phyloP scores from a whole-genome alignment of 2,329 filamentous ascomycete species.

The Phoma herbarum region DNA sequence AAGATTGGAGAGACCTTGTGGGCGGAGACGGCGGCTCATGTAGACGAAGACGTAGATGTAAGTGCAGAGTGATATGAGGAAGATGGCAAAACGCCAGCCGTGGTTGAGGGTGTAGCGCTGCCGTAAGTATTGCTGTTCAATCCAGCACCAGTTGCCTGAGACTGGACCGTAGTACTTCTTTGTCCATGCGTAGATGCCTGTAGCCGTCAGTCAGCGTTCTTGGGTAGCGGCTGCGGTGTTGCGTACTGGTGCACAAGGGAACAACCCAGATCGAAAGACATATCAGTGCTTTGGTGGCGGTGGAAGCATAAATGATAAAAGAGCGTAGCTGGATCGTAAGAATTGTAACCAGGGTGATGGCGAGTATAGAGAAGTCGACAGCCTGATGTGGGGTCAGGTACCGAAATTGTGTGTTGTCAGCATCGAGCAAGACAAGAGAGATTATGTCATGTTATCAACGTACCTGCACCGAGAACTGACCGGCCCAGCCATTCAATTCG shows the following conservation, averaged over 20 bases:
- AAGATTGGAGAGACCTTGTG: constrained; percentile 14
- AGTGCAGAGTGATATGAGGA: constrained; percentile 52
- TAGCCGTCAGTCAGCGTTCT: neutral
- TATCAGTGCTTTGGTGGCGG: constrained; percentile 42
- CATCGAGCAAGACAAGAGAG: neutral
- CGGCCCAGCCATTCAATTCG: constrained; percentile 56
- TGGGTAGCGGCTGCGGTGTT: neutral
- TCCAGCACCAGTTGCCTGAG: constrained; percentile 62
- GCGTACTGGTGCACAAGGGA: constrained; percentile 50
- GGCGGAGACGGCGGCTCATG: constrained; percentile 31
- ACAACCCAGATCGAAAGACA: constrained; percentile 55
- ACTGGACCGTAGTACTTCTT: constrained; percentile 44
- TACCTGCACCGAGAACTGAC: constrained; percentile 58
- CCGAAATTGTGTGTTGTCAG: neutral
- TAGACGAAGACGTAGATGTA: constrained; percentile 56
- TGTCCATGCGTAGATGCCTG: constrained; percentile 17
- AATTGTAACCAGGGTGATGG: constrained; percentile 56
- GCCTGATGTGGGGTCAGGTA: constrained; percentile 23
- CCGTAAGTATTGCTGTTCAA: constrained; percentile 47
- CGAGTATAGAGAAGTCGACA: constrained; percentile 54
- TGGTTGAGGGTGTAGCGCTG: constrained; percentile 58
- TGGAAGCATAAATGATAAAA: constrained; percentile 44
- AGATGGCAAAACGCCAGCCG: constrained; percentile 58
- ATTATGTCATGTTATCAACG: neutral
- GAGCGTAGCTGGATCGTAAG: constrained; percentile 52